phyloP scores from a whole-genome alignment of 805 yeast species.

The Candida verbasci region DNA sequence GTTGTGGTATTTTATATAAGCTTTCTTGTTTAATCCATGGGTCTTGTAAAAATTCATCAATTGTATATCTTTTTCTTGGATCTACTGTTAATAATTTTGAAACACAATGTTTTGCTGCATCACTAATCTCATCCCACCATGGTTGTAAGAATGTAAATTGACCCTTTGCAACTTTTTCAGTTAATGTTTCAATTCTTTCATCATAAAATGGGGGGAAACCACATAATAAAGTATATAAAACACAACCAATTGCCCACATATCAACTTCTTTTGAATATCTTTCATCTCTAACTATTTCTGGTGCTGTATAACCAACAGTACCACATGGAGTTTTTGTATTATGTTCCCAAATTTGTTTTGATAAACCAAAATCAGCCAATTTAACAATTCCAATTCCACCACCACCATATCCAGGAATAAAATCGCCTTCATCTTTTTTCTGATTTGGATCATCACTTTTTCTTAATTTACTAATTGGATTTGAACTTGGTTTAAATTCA shows the following conservation, averaged over 20 bases:
- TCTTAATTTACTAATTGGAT: slow-evolving; percentile 38
- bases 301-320: slow-evolving; percentile 97
- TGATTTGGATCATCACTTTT: slow-evolving; percentile 64
- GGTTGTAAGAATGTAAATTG: slow-evolving; percentile 73
- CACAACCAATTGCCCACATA: slow-evolving; percentile 99
- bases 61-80: slow-evolving; percentile 62
- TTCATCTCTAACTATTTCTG: slow-evolving; percentile 94
- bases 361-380: slow-evolving; percentile 92
- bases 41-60: slow-evolving; percentile 66
- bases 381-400: slow-evolving; percentile 89
- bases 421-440: slow-evolving; percentile 85
- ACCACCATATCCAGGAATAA: slow-evolving; percentile 76
- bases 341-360: slow-evolving; percentile 83
- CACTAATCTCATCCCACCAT: slow-evolving; percentile 85
- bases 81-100: slow-evolving; percentile 65
- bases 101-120: slow-evolving; percentile 67
- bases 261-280: slow-evolving; percentile 91
- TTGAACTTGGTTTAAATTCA: slow-evolving; percentile 41
- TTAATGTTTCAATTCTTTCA: slow-evolving; percentile 66
- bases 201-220: slow-evolving; percentile 98
- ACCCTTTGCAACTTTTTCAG: slow-evolving; percentile 77
- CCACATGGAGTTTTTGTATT: slow-evolving; percentile 98
- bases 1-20: slow-evolving; percentile 6
- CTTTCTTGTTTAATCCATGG: slow-evolving; percentile 57
- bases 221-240: slow-evolving; percentile 84